Evolutionary conservation across 306 rosid species (phyloP), one percentile per base, ranked within the genome.

Genomic region (Sicyos edulis): DNA sequence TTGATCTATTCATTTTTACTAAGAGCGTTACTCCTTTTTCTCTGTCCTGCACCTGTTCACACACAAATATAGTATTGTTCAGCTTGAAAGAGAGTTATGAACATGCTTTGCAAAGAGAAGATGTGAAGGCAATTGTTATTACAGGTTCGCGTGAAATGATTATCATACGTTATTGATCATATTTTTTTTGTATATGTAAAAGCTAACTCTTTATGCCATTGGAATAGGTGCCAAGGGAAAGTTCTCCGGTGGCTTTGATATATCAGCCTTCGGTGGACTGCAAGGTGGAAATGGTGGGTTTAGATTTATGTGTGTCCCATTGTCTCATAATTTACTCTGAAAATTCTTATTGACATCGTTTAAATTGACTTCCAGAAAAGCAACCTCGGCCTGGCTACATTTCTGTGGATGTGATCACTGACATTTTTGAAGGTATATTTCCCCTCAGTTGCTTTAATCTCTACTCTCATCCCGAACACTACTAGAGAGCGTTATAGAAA

Each of bases 211-310:
- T 47, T 71, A 42, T 70, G 61, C 75, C 70, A 34, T 24, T 58
- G 75, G 73, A 74, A 59, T 71, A 92, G 98, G 98, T 78, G 96
- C 96, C 9, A 90, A 76, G 77, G 90, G 96, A 19, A 90, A 75
- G 73, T 92, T 92, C 84, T 92, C 98, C n/a, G 98, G 98, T 73
- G 98, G 98, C 34, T 93, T 93, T 77, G 98, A 93, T 71, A 90
- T 93, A 19, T 21, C 76, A 63, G 88, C 95, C 67, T 93, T 93
- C 57, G 90, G 86, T 70, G 88, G 89, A 72, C 26, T 80, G 54
- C 96, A 81, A 80, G 82, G 80, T 64, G 87, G 85, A 45, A 81
- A 57, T 22, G 88, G 98, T 93, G 78, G 80, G 71, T 29, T 21
- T 37, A 1, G n/a, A 62, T 62, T 37, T 62, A 26, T 26, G 42